Evolutionary conservation across 805 yeast genomes (phyloP), one percentile per base, ranked within the genome.

Genomic region (Clavispora phyllophila): DNA sequence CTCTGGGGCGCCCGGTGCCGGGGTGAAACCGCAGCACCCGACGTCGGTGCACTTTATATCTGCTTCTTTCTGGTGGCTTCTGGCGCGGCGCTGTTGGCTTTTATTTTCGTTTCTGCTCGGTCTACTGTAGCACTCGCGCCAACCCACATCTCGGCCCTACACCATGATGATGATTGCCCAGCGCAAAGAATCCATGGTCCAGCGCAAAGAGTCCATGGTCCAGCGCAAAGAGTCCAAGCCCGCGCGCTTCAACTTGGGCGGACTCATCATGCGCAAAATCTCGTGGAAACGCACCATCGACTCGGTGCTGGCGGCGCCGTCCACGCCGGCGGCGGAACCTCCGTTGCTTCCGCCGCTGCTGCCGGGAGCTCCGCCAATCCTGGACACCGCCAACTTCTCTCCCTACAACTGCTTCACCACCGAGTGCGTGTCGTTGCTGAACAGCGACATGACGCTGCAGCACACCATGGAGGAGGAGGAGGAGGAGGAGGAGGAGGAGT

Each of bases 371-470:
- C 25, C 12, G n/a, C n/a, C n/a, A n/a, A n/a, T n/a, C n/a, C n/a
- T n/a, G n/a, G n/a, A n/a, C n/a, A n/a, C n/a, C 17, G 15, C 14
- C 25, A 25, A 17, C 25, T 9, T 17, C 22, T 12, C 19, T 13
- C 31, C 38, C 4, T 62, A 61, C 53, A 53, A 58, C 19, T 54
- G 64, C 5, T 64, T 61, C 56, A 60, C 61, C 23, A 50, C 68
- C 15, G 71, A 66, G 40, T 66, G 71, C 40, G 58, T 66, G 22
- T 62, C 68, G 17, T 56, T 66, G 36, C 68, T 54, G 49, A 63
- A 62, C 49, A 61, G 67, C 45, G 72, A 66, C 40, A 64, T 66
- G 70, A 66, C 70, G 8, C 53, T 56, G 13, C 57, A 50, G 23
- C 34, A 27, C 31, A 27, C 31, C 42, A 46, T 48, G 20, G 14